phyloP scores from a whole-genome alignment of 352 stramenopile genomes.

The Globisporangium paroecandrum region DNA sequence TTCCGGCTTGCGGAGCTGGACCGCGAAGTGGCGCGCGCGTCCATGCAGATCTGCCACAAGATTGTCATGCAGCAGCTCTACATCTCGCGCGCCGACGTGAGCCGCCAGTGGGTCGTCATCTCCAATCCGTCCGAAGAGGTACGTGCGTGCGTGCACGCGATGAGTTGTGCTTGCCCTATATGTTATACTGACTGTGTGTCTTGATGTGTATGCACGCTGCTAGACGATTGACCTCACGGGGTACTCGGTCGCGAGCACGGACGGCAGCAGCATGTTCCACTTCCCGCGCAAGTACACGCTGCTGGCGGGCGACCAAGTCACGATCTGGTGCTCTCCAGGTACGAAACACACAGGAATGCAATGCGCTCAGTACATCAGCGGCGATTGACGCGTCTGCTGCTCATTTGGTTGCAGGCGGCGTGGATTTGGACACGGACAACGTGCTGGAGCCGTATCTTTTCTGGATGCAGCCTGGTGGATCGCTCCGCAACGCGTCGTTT shows the following conservation, averaged over 20 bases:
- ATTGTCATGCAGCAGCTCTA: slow-evolving; percentile 87
- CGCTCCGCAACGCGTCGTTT: slow-evolving; percentile 58
- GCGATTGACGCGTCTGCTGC: background rate
- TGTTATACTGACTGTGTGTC: background rate
- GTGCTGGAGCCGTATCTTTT: slow-evolving; percentile 79
- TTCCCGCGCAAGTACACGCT: slow-evolving; percentile 73
- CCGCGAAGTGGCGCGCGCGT: slow-evolving; percentile 59
- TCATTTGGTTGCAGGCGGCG: slow-evolving; percentile 16
- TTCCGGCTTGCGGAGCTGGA: slow-evolving; percentile 62
- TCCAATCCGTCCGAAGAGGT: slow-evolving; percentile 72
- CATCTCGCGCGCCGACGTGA: slow-evolving; percentile 62
- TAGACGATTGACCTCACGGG: slow-evolving; percentile 64
- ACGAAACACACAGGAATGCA: background rate
- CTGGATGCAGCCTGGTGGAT: slow-evolving; percentile 60
- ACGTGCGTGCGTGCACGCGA: background rate
- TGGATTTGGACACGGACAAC: slow-evolving; percentile 73
- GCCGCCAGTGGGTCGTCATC: slow-evolving; percentile 82
- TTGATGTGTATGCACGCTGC: background rate
- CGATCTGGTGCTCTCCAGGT: slow-evolving; percentile 73
- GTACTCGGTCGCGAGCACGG: slow-evolving; percentile 48
- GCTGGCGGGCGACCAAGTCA: slow-evolving; percentile 73
- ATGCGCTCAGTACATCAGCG: background rate
- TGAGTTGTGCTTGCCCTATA: background rate
- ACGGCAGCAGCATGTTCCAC: slow-evolving; percentile 45
- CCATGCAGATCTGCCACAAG: slow-evolving; percentile 84